These are phyloP conservation scores for Kodamaea ohmeri DNA, from an alignment of 1,139 yeast species.

Conservation along the genomic window DNA sequence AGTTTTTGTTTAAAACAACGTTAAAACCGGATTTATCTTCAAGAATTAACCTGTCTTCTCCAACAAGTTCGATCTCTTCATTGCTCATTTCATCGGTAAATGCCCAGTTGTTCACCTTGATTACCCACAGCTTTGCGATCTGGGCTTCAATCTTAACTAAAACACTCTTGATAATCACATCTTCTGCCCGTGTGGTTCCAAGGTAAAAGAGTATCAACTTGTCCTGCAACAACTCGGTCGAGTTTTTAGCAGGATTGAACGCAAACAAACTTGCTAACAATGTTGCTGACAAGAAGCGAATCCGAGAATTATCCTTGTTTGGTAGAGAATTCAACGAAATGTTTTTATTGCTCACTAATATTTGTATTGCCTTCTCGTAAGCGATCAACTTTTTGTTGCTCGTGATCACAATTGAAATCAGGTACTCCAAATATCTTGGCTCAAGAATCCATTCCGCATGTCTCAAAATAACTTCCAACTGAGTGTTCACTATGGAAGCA, in stretches of 20 bases:
- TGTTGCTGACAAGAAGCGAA: constrained; percentile 43
- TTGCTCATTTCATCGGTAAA: constrained; percentile 42
- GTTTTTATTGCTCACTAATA: constrained; percentile 52
- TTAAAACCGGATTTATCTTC: constrained; percentile 48
- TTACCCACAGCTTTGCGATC: constrained; percentile 55
- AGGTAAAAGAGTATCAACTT: constrained; percentile 50
- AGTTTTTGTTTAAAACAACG: constrained; percentile 53
- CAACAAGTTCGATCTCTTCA: constrained; percentile 43
- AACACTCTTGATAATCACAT: constrained; percentile 56
- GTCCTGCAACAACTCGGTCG: constrained; percentile 47
- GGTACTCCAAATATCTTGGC: constrained; percentile 41
- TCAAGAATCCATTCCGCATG: constrained; percentile 45
- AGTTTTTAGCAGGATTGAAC: constrained; percentile 45
- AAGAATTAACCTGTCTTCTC: constrained; percentile 44
- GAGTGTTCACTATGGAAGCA: constrained; percentile 53
- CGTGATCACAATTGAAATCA: constrained; percentile 34
- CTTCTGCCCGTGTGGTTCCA: constrained; percentile 64
- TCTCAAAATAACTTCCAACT: constrained; percentile 60
- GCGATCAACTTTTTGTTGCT: constrained; percentile 41
- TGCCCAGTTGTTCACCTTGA: constrained; percentile 64
- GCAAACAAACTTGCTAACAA: constrained; percentile 45
- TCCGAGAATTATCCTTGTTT: constrained; percentile 16
- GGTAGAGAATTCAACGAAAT: constrained; percentile 30
- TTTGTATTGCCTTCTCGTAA: constrained; percentile 57
- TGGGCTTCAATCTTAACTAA: constrained; percentile 56